Percentiles rank a stretch among this genome's conserved stretches.
phyloP scores from a whole-genome alignment of 2,329 filamentous ascomycete genomes.

The Ambrosiella cleistominuta region DNA sequence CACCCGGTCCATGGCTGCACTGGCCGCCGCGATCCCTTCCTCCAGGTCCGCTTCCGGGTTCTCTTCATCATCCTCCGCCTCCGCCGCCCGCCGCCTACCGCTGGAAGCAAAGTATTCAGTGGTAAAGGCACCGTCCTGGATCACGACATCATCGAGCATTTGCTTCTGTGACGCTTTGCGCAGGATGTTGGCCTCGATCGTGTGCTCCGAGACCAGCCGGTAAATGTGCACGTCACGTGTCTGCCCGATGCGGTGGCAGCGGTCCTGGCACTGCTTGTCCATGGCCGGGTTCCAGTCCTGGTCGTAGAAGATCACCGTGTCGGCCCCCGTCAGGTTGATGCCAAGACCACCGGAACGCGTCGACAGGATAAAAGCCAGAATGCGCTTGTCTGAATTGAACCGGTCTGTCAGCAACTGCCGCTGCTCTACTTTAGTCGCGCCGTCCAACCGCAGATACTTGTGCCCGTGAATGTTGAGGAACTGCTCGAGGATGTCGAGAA shows the following conservation, averaged over 20 bases:
- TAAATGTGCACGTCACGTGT: constrained; percentile 97
- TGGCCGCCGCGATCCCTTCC: constrained; percentile 50
- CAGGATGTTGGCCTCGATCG: constrained; percentile 94
- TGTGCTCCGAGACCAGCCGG: constrained; percentile 79
- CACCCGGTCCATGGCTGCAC: constrained; percentile 67
- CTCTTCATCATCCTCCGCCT: constrained; percentile 2
- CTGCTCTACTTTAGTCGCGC: constrained; percentile 90
- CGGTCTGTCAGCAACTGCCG: constrained; percentile 88
- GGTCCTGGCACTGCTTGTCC: constrained; percentile 98
- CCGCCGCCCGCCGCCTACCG: neutral
- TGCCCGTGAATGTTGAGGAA: constrained; percentile 97
- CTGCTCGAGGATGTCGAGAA: constrained; percentile 89
- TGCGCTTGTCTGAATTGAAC: constrained; percentile 88
- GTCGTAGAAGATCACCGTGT: constrained; percentile 97
- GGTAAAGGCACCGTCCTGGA: constrained; percentile 94
- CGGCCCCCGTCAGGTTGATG: constrained; percentile 90
- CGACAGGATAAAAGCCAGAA: constrained; percentile 87
- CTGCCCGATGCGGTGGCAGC: constrained; percentile 92
- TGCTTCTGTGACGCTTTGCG: constrained; percentile 95
- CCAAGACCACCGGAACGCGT: constrained; percentile 86
- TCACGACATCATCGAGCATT: constrained; percentile 93
- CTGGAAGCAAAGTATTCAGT: constrained; percentile 75
- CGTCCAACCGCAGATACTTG: constrained; percentile 89
- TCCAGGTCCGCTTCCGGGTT: constrained; percentile 23
- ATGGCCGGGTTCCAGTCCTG: constrained; percentile 99